Evolutionary conservation across 305 asterid species (phyloP), one percentile per base, ranked within the genome.

Genomic region (Ilex paraguariensis): DNA sequence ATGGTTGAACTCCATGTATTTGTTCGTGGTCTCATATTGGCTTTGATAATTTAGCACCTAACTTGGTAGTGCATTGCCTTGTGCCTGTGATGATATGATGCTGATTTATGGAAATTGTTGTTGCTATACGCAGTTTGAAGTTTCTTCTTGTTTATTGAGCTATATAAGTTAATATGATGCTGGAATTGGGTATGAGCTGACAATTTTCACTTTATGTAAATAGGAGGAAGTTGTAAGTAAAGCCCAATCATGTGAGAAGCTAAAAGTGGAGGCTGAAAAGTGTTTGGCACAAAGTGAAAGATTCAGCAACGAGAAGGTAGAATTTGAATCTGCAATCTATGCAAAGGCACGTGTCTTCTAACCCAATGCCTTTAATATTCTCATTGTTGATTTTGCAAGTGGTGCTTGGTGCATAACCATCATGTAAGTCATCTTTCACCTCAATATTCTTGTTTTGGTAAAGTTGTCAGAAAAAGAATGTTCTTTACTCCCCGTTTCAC

Each of bases 151-250:
- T 12, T 62, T 64, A 36, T 59, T 40, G 15, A 33, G 32, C 60
- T 66, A 57, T 40, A 65, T 40, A 12, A 66, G 16, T 66, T 53
- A 15, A 53, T 53, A 21, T 6, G 13, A 3, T 53, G 57, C 31
- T 53, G 10, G 10, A 53, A 6, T 14, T 4, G 10, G 10, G 7
- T 16, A 28, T n/a, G 31, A 53, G 57, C 57, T 53, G 57, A 53
- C 4, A 14, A 14, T 7, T 28, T 6, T 53, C 31, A 9, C 4
- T 53, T 16, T 69, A 56, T 62, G 5, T 73, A 59, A 70, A 73
- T 62, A 91, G 98, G 97, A 87, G 59, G 98, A 88, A 70, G 95
- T 91, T 68, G 85, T 88, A 56, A 72, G 76, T 78, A 87, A 85
- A 75, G 70, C 91, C 13, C 79, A 85, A 76, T 74, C 95, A 5